Conservation (phyloP, 2,329 filamentous ascomycete species). For the Hypomyces perniciosus region DNA sequence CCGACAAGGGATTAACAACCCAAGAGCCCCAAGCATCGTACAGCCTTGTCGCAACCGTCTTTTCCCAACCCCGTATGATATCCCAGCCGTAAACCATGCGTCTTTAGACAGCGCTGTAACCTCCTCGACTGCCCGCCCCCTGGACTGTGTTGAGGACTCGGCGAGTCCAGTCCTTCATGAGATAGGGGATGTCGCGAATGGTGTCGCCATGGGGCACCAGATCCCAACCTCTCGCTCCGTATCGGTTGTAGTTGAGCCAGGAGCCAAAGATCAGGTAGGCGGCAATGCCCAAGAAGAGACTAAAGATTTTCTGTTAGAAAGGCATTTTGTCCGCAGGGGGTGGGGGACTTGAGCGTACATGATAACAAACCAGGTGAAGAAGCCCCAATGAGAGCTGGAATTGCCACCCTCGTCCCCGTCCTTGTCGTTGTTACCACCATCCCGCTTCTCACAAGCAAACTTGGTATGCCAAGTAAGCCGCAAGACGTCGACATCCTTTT, state of each 20-base stretch:
- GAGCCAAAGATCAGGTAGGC: constrained; percentile 95
- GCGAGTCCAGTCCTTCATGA: constrained; percentile 81
- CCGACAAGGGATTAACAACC: constrained; percentile 3
- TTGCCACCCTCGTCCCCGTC: constrained; percentile 37
- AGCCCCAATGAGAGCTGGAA: constrained; percentile 67
- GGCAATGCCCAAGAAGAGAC: constrained; percentile 76
- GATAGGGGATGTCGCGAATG: constrained; percentile 85
- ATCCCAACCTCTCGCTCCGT: constrained; percentile 92
- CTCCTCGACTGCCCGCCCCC: constrained; percentile 75
- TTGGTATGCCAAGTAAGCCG: constrained; percentile 82
- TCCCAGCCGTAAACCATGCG: background rate
- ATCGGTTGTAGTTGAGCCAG: constrained; percentile 98
- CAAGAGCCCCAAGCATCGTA: constrained; percentile 11
- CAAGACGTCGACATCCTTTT: constrained; percentile 56
- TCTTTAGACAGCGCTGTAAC: constrained; percentile 82
- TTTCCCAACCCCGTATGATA: background rate
- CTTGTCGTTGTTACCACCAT: constrained; percentile 40
- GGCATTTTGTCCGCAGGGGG: background rate
- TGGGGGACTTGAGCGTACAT: constrained; percentile 56
- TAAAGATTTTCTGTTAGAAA: constrained; percentile 33
- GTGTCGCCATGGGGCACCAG: constrained; percentile 88
- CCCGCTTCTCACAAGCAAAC: constrained; percentile 66
- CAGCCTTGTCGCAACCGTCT: constrained; percentile 4
- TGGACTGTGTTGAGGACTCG: constrained; percentile 78
- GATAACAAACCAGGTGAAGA: constrained; percentile 96